Percentiles rank a stretch among this genome's conserved stretches.
Conservation (phyloP, 2,329 filamentous ascomycete species). For the Albophoma yamanashiensis region DNA sequence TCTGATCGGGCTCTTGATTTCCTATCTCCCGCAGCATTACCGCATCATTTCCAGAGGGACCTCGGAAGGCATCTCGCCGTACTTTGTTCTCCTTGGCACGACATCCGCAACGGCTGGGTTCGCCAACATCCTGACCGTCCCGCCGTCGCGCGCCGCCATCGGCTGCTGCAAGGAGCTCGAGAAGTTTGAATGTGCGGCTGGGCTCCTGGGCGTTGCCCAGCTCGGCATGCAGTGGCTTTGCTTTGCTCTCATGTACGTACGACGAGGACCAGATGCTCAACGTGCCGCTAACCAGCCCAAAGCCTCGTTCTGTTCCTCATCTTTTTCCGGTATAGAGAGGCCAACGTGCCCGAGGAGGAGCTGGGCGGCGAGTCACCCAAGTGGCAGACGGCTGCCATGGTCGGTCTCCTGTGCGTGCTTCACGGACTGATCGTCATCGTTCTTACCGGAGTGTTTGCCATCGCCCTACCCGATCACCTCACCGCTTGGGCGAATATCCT, state of each 20-base stretch:
- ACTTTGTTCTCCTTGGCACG: conserved; percentile 88
- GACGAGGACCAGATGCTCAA: neutral
- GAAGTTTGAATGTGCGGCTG: conserved; percentile 73
- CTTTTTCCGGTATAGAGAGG: conserved; percentile 68
- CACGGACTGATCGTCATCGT: conserved; percentile 65
- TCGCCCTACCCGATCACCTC: conserved; percentile 52
- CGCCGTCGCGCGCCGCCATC: conserved; percentile 73
- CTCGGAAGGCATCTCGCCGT: conserved; percentile 89
- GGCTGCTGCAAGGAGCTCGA: conserved; percentile 77
- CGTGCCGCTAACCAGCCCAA: conserved; percentile 10
- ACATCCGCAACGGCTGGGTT: conserved; percentile 83
- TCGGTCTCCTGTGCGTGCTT: conserved; percentile 61
- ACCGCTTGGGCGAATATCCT: conserved; percentile 76
- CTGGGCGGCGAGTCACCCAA: conserved; percentile 44
- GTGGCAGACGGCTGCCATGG: conserved; percentile 68
- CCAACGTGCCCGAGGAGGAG: conserved; percentile 37
- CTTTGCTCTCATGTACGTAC: conserved; percentile 76
- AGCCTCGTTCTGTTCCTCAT: conserved; percentile 90
- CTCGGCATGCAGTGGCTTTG: conserved; percentile 87
- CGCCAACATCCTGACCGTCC: conserved; percentile 82
- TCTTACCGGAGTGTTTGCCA: conserved; percentile 56
- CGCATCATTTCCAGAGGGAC: conserved; percentile 80
- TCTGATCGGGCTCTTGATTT: conserved; percentile 77
- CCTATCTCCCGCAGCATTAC: conserved; percentile 89
- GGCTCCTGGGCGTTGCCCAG: conserved; percentile 79